phyloP scores from a whole-genome alignment of 2,329 filamentous ascomycete genomes.

The Knufia petricola region DNA sequence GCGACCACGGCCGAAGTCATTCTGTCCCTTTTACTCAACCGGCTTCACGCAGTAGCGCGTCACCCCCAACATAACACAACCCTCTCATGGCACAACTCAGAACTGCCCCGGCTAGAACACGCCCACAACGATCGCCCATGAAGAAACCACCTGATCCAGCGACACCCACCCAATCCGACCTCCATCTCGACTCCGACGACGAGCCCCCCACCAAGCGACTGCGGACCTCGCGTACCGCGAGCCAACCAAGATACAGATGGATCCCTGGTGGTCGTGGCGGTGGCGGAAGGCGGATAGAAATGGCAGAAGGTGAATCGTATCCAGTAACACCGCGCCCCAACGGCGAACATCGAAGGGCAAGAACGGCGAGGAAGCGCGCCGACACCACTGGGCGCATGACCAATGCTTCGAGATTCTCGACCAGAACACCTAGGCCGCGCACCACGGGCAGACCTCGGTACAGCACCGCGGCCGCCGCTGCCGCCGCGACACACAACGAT shows the following conservation, averaged over 20 bases:
- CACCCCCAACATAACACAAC: background rate
- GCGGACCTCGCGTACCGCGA: slow-evolving; percentile 45
- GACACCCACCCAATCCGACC: background rate
- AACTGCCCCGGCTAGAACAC: slow-evolving; percentile 17
- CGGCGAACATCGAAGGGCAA: slow-evolving; percentile 33
- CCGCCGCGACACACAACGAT: slow-evolving; percentile 80
- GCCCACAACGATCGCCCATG: slow-evolving; percentile 23
- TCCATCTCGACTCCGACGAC: slow-evolving; percentile 20
- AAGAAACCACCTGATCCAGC: slow-evolving; percentile 2
- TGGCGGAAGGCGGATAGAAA: slow-evolving; percentile 72
- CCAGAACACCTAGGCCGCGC: background rate
- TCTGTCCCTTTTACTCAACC: background rate
- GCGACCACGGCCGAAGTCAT: slow-evolving; percentile 7
- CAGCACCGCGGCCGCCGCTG: slow-evolving; percentile 77
- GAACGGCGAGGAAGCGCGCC: slow-evolving; percentile 11
- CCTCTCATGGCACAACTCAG: slow-evolving; percentile 19
- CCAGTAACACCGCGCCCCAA: slow-evolving; percentile 42
- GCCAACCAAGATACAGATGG: slow-evolving; percentile 14
- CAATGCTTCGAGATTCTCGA: slow-evolving; percentile 16
- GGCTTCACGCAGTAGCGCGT: slow-evolving; percentile 8
- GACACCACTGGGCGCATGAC: slow-evolving; percentile 13
- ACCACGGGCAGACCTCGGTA: slow-evolving; percentile 52
- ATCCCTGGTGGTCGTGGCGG: slow-evolving; percentile 79
- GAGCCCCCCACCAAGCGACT: slow-evolving; percentile 62
- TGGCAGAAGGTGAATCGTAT: slow-evolving; percentile 38